Evolutionary conservation across 2,329 filamentous ascomycete species (phyloP), one percentile per base, ranked within the genome.

Genomic region (Sporothrix pallida): DNA sequence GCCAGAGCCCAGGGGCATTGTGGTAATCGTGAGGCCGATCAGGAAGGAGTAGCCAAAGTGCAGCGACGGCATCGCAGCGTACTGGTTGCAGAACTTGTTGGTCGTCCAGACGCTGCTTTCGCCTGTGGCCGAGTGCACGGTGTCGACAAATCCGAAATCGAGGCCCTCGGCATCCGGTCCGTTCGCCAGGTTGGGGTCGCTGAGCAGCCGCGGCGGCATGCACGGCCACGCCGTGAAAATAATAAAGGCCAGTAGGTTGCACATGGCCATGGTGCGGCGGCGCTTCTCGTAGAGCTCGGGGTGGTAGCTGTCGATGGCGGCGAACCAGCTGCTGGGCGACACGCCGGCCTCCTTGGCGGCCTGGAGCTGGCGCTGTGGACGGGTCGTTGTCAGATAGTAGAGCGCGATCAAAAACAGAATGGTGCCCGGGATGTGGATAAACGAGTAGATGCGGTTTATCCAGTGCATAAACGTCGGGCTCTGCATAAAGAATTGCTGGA

Each of bases 21-120:
- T 89, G 77, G 88, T 87, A 73, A 93, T 86, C 3, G 91, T 93
- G 13, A 93, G 81, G 8, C 91, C 91, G 78, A 93, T 90, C 78
- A 93, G 86, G 44, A 93, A 87, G 3, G 90, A 91, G 82, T 93
- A 93, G 2, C 91, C 91, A 78, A 93, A 93, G 80, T 93, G 91
- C 17, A 93, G 85, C 0, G 89, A 92, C 0, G 91, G 91, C 91
- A 93, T 93, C 8, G 91, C 91, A 17, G 74, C 74, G 26, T 93
- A 93, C 81, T 93, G 91, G 79, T 93, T 93, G 81, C 90, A 93
- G 80, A 93, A 93, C 75, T 85, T 87, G 81, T 93, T 93, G 68
- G 90, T 87, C 0, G 90, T 92, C 90, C 90, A 93, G 0, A 93
- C 89, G 76, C 89, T 92, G 79, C 89, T 89, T 76, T 89, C 87